Base-by-base conservation (phyloP, 2,329 filamentous ascomycete species). In the Cladosporium sp. region DNA sequence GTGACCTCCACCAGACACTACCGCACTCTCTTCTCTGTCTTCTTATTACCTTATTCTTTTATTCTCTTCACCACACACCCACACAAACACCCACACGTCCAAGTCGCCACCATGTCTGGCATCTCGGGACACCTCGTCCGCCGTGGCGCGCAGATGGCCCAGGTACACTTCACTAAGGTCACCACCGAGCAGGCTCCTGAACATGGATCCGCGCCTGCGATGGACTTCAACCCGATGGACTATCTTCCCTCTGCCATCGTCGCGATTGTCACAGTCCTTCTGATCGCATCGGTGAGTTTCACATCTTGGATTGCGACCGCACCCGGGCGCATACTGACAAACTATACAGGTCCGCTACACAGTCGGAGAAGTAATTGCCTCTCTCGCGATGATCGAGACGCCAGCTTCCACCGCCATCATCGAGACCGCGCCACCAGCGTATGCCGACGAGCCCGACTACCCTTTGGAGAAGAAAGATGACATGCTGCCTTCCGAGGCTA, bases 361-460 rank as follows among this genome's bases (percentile, higher is more conserved):
- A 53, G 84, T 88, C 69, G 84, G 84, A 65, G 77, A 83, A 65
- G 80, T 91, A 64, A 79, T 90, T 53, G 82, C 85, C 1, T 86
- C 86, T 6, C 82, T 91, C 50, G 82, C 87, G 67, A 86, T 88
- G 78, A 81, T 91, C 71, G 89, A 91, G 76, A 84, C 84, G 56
- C 82, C 85, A 44, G 79, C 83, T 69, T 82, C 83, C 29, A 82
- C 82, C 61, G 82, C 81, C 67, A 78, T 81, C 68, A 73, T 82
- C 69, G 73, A 76, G 67, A 77, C 78, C 29, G 74, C 71, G 67
- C 84, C 69, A 78, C 82, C 72, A 78, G 68, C 72, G 11, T 76
- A 86, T 63, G 78, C 83, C 61, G 82, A 86, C 71, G 80, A 84
- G 68, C 72, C 78, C 37, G 81, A 82, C 61, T 82, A 82, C 44